phyloP scores from a whole-genome alignment of 176 grass and related monocot genomes.

The Saccharum spontaneum region DNA sequence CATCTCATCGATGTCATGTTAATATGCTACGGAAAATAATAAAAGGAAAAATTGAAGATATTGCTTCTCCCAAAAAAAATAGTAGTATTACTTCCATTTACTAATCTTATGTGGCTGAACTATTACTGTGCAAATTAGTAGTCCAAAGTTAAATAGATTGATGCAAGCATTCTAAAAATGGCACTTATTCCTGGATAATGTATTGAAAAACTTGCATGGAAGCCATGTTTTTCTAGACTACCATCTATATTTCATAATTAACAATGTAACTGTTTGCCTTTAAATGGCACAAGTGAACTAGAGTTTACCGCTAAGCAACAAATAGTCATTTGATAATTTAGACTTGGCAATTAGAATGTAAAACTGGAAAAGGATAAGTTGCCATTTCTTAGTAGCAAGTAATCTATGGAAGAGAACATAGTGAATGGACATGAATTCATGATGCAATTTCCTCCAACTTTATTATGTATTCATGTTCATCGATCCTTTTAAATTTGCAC shows the following conservation, averaged over 20 bases:
- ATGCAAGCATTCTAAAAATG: neutral
- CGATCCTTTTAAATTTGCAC: neutral
- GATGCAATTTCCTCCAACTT: neutral
- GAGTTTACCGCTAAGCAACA: neutral
- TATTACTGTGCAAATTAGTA: neutral
- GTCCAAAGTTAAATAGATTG: neutral
- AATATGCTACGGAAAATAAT: neutral
- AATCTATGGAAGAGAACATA: neutral
- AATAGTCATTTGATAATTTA: neutral
- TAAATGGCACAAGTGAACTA: neutral
- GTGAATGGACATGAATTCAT: neutral
- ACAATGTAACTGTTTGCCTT: neutral
- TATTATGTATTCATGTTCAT: neutral
- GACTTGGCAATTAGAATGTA: neutral
- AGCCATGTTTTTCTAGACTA: neutral
- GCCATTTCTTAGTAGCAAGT: neutral
- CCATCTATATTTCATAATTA: conserved; percentile 8
- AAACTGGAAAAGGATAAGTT: neutral
- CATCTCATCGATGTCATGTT: neutral
- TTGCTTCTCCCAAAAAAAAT: neutral
- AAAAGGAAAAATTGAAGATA: neutral
- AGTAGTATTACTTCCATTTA: neutral
- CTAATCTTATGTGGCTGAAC: neutral
- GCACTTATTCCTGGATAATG: too few species aligned
- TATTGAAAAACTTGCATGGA: neutral